These are phyloP conservation scores for Monilinia polystroma DNA, from an alignment of 2,329 filamentous ascomycete species.

Conservation along the genomic window DNA sequence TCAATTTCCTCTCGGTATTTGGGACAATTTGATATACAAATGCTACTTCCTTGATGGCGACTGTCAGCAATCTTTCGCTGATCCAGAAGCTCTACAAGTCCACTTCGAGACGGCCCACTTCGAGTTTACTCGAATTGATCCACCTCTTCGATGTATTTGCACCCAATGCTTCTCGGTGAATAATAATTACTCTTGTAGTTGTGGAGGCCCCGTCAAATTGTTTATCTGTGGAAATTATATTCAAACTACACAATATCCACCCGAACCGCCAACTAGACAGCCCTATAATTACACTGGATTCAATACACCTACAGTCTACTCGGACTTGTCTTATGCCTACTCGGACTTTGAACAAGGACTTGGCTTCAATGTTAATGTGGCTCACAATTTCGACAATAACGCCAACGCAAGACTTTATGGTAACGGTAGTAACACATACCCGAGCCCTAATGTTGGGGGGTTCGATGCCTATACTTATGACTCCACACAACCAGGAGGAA, in stretches of 20 bases:
- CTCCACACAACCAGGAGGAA: constrained; percentile 25
- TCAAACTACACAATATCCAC: constrained; percentile 24
- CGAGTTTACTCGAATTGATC: constrained; percentile 33
- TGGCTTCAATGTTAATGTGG: constrained; percentile 5
- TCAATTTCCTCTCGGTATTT: constrained; percentile 33
- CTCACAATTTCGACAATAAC: neutral
- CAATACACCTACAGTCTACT: neutral
- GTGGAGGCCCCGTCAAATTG: constrained; percentile 27
- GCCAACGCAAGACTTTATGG: constrained; percentile 3
- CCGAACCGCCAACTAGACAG: constrained; percentile 25
- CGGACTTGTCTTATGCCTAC: constrained; percentile 4
- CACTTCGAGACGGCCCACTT: constrained; percentile 37
- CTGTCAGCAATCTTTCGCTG: constrained; percentile 29
- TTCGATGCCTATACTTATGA: constrained; percentile 22
- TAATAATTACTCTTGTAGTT: constrained; percentile 20
- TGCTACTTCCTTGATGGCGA: constrained; percentile 30
- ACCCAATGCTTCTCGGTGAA: constrained; percentile 23
- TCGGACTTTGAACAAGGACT: neutral
- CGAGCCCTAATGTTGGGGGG: constrained; percentile 9
- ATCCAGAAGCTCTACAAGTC: constrained; percentile 28
- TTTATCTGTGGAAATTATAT: constrained; percentile 38
- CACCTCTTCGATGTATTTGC: constrained; percentile 32
- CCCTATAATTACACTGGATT: constrained; percentile 22
- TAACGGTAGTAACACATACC: constrained; percentile 5
- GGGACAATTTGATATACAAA: constrained; percentile 23